These are phyloP conservation scores for Aspergillus bridgeri DNA, from an alignment of 495 filamentous ascomycete species.

Conservation along the genomic window DNA sequence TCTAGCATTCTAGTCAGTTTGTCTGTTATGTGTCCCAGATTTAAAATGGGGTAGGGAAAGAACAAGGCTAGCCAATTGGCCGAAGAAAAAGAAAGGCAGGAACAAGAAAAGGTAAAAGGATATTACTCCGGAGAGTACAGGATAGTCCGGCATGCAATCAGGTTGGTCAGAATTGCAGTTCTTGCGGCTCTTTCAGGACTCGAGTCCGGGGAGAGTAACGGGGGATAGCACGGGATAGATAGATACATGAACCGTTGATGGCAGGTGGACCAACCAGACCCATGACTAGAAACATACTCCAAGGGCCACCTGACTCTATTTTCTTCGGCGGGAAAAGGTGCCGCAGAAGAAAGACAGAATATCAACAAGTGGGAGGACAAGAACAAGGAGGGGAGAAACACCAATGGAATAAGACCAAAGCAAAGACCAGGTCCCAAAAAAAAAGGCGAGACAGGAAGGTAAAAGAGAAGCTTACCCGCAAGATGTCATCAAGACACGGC, in stretches of 20 bases:
- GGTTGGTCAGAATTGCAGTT: neutral
- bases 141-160: neutral
- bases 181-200: neutral
- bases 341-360: neutral
- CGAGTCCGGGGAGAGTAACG: neutral
- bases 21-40: neutral
- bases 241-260: neutral
- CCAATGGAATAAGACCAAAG: neutral
- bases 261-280: neutral
- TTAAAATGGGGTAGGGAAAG: neutral
- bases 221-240: neutral
- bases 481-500: conserved; percentile 16
- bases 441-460: conserved; percentile 8
- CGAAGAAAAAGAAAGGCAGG: neutral
- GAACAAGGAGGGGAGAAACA: neutral
- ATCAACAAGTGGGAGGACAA: neutral
- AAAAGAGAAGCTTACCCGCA: conserved; percentile 22
- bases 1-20: neutral
- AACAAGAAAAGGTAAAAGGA: neutral
- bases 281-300: neutral
- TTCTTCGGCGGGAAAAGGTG: neutral
- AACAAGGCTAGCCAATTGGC: neutral
- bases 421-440: conserved; percentile 4
- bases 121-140: neutral
- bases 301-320: neutral